Evolutionary conservation across 2,329 filamentous ascomycete species (phyloP).

Genomic region (Raffaelea deltoideospora): DNA sequence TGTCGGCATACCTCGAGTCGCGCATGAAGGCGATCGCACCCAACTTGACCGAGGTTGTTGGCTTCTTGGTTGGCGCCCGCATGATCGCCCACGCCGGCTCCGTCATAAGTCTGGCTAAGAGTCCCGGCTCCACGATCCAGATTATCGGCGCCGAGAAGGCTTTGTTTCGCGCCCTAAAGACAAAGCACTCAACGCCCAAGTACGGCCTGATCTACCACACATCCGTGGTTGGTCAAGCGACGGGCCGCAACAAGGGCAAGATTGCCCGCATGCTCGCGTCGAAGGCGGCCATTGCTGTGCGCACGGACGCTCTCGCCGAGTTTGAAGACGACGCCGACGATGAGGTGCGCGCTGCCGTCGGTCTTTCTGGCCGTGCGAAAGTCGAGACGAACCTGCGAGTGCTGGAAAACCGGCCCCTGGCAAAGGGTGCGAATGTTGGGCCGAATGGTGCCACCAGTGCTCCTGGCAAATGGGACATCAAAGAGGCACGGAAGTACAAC

Average conservation of each 20-base stretch:
- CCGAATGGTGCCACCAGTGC: constrained; percentile 16
- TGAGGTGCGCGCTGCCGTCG: constrained; percentile 73
- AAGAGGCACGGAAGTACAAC: constrained; percentile 91
- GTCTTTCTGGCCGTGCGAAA: constrained; percentile 54
- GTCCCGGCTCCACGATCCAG: constrained; percentile 88
- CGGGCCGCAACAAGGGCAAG: constrained; percentile 98
- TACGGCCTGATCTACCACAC: constrained; percentile 92
- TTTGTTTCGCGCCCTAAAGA: constrained; percentile 94
- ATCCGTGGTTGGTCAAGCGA: constrained; percentile 89
- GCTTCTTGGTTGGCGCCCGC: constrained; percentile 84
- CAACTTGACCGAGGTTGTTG: constrained; percentile 85
- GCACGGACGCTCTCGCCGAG: constrained; percentile 77
- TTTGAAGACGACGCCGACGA: constrained; percentile 67
- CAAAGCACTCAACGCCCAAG: constrained; percentile 97
- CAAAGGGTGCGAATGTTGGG: constrained; percentile 24
- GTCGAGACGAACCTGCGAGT: constrained; percentile 62
- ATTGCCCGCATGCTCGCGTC: constrained; percentile 92
- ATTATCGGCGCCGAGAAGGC: constrained; percentile 98
- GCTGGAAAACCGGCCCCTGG: constrained; percentile 82
- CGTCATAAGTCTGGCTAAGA: constrained; percentile 87
- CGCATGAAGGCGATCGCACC: constrained; percentile 96
- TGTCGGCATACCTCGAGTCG: constrained; percentile 76
- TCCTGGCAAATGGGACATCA: constrained; percentile 75
- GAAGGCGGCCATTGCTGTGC: constrained; percentile 83
- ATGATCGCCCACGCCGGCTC: constrained; percentile 92